Percentiles rank a stretch among this genome's conserved stretches.
Conservation (phyloP, 176 grass and related monocot genomes). For the Rhynchospora tenuis region DNA sequence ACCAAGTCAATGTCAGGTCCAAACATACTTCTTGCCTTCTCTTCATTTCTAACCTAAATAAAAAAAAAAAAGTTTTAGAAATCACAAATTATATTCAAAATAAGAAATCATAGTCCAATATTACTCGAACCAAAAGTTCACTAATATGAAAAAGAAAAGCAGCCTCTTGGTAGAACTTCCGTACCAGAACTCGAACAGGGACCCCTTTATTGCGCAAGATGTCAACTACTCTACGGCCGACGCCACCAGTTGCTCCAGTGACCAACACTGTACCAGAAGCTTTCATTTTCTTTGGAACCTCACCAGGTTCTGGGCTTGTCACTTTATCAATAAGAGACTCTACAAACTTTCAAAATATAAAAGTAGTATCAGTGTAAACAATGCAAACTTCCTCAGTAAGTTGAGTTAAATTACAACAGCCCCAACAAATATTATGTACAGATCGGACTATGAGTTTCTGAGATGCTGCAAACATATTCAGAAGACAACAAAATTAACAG, state of each 20-base stretch:
- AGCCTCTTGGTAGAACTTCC: background rate
- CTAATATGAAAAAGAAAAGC: background rate
- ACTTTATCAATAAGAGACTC: constrained; percentile 72
- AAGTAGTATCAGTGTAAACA: background rate
- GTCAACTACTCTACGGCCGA: constrained; percentile 75
- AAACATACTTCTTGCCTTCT: constrained; percentile 87
- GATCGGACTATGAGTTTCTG: background rate
- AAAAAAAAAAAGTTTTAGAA: background rate
- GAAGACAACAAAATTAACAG: background rate
- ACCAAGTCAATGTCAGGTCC: constrained; percentile 75
- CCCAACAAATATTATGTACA: background rate
- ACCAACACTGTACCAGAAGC: constrained; percentile 56
- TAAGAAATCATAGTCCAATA: constrained; percentile 48
- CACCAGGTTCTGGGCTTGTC: constrained; percentile 36
- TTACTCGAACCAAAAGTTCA: background rate
- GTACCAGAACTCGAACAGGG: constrained; percentile 81
- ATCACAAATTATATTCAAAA: background rate
- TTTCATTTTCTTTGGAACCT: constrained; percentile 53
- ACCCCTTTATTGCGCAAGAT: constrained; percentile 60
- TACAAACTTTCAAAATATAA: constrained; percentile 42
- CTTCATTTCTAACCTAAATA: constrained; percentile 73
- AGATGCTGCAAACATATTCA: background rate
- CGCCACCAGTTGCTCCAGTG: constrained; percentile 81
- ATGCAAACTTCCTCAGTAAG: background rate
- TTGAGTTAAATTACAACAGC: background rate